Conservation (phyloP, 805 yeast species). For the Lachancea thermotolerans region DNA sequence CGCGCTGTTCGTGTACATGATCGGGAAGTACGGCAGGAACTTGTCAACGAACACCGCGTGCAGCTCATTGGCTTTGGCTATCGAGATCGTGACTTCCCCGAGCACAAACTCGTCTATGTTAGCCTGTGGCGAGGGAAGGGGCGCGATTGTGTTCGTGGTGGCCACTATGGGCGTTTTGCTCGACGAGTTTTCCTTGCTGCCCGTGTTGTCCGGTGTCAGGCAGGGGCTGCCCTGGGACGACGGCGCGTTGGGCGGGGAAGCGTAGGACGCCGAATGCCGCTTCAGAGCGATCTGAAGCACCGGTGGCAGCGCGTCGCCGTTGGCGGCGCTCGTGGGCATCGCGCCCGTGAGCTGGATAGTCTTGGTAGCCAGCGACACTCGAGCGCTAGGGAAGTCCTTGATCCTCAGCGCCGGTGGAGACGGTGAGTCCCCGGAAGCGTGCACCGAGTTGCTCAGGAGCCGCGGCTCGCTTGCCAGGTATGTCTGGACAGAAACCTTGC, state of each 20-base stretch:
- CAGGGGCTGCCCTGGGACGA: constrained; percentile 10
- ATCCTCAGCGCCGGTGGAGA: neutral
- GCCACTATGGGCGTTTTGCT: constrained; percentile 20
- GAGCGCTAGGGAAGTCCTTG: neutral
- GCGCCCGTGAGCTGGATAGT: neutral
- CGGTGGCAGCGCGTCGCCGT: constrained; percentile 34
- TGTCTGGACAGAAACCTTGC: constrained; percentile 36
- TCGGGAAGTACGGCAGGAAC: constrained; percentile 73
- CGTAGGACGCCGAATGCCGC: constrained; percentile 23
- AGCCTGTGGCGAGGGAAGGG: constrained; percentile 28
- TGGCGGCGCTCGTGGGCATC: neutral
- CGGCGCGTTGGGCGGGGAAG: constrained; percentile 11
- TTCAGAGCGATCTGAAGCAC: constrained; percentile 38
- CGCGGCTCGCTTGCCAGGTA: constrained; percentile 40
- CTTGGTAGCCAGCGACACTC: neutral
- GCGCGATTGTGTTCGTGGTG: constrained; percentile 26
- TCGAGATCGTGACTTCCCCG: constrained; percentile 66
- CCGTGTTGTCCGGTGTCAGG: constrained; percentile 8
- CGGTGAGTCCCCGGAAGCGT: constrained; percentile 1
- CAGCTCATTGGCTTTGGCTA: constrained; percentile 61
- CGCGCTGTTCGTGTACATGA: constrained; percentile 62
- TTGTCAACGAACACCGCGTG: constrained; percentile 62
- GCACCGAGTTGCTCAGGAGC: constrained; percentile 21
- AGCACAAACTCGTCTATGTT: constrained; percentile 57
- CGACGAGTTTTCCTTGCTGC: neutral